Base-by-base conservation (phyloP, 78 protist genomes). In the Dictyostelium firmibasis region DNA sequence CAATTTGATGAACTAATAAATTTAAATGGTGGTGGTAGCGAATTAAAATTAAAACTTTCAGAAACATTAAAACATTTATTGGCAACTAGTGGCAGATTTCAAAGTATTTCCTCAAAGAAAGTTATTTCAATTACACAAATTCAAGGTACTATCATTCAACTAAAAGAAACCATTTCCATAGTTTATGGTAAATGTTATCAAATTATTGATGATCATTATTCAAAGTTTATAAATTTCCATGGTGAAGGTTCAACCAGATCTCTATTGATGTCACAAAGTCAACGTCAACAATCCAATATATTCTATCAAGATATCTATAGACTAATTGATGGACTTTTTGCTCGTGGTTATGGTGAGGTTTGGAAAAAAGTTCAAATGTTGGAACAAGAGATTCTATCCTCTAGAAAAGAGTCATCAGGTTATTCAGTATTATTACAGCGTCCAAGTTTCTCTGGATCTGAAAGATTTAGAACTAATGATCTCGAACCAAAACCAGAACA, bases 401-500 rank as follows among this genome's bases (percentile, higher is more conserved):
- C 84, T 14, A 27, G 53, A 6, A n/a, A 84, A 4, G 41, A 29
- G 7, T 84, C 85, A 10, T 38, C 86, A 0, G n/a, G 77, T 11
- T 92, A 76, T n/a, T 35, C 72, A 23, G 92, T 92, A 14, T 53
- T 92, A 2, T 79, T 92, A 8, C 96, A 92, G 69, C 41, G 96
- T 25, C 91, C 92, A 33, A 41, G 76, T 53, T 9, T 81, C 0
- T 72, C 81, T 36, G 96, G 93, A 4, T 25, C 60, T 38, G 96
- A 92, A 47, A 69, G 92, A 72, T 92, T 92, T 74, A 25, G 47
- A 33, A 81, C 96, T 1, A 92, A 92, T 43, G 96, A 92, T 16
- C 35, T 79, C 1, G 96, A 79, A 43, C 69, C 91, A 18, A 92
- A 92, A 25, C 62, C 57, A n/a, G 96, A 92, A 35, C 96, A 92